Base-by-base conservation (phyloP, 805 yeast species). In the Lipomyces chichibuensis region DNA sequence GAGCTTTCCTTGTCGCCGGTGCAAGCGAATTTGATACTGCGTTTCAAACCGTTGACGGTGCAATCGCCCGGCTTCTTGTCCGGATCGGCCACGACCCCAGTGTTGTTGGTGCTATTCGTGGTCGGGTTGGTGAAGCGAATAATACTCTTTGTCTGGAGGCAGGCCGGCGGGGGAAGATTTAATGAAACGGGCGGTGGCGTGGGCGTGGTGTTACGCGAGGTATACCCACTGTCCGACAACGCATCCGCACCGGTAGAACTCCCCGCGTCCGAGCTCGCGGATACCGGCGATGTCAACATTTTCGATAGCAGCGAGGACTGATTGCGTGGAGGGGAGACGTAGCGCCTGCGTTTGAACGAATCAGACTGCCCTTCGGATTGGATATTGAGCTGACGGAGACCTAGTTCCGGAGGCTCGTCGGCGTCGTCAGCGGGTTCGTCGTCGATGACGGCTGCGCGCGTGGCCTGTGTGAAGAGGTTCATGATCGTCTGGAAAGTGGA, bases 151-250 rank as follows among this genome's bases (percentile, higher is more conserved):
- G 43, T 60, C 33, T 33, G 52, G n/a, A 23, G 23, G 39, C 23
- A 35, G 11, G 27, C 52, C 23, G 32, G n/a, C 1, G 29, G 54
- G n/a, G 17, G 17, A 14, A 52, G 33, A 25, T 20, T 14, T n/a
- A 52, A 52, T 29, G 33, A 29, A 23, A 52, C 27, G 7, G 64
- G 69, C 29, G 71, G 71, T 7, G 71, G 71, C 3, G 69, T 65
- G 11, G 69, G 71, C 11, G 71, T 65, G 2, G 71, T 67, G 60
- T 61, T 62, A 55, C 70, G 71, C 20, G 71, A 67, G 29, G 71
- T 54, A 52, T 25, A 61, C 29, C 63, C 64, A 55, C 59, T 13
- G 46, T 67, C 71, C 33, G 70, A 66, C 35, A 61, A 60, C 8
- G 55, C 32, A 3, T 62, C 70, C 20, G 35, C 35, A 46, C 62